phyloP scores from a whole-genome alignment of 108 stramenopile genomes.

The Cylindrotheca closterium region DNA sequence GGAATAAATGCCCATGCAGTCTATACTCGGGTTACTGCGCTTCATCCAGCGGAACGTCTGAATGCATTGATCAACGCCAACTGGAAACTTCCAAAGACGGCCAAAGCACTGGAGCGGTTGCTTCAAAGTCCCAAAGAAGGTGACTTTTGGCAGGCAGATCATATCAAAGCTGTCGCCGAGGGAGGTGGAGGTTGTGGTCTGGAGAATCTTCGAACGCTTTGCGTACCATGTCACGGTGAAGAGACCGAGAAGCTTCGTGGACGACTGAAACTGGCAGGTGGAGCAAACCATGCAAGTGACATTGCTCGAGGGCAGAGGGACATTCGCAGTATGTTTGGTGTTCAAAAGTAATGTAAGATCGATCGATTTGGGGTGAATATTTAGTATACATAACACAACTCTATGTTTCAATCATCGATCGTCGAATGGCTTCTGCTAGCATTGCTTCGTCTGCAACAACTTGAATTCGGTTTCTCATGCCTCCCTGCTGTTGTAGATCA shows the following conservation, averaged over 20 bases:
- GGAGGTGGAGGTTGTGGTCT: constrained; percentile 72
- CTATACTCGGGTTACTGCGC: constrained; percentile 43
- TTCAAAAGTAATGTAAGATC: background rate
- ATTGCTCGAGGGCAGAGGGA: background rate
- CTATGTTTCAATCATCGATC: constrained; percentile 5
- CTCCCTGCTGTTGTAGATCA: no score
- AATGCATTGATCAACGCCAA: constrained; percentile 60
- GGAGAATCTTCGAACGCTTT: constrained; percentile 79
- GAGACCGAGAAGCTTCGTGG: constrained; percentile 43
- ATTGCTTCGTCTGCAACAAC: constrained; percentile 5
- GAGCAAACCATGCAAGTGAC: background rate
- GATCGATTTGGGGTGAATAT: background rate
- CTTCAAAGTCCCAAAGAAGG: constrained; percentile 61
- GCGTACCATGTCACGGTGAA: constrained; percentile 64
- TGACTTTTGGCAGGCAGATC: constrained; percentile 88
- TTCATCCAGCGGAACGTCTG: constrained; percentile 73
- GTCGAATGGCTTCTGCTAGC: constrained; percentile 8
- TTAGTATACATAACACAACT: no score
- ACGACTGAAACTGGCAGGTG: background rate
- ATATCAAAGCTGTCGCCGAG: constrained; percentile 75
- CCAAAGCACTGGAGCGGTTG: constrained; percentile 47
- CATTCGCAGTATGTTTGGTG: background rate
- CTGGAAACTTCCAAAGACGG: constrained; percentile 56
- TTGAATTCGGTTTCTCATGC: background rate
- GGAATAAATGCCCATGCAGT: constrained; percentile 46